Conservation (phyloP, 2,329 filamentous ascomycete genomes). For the Xylaria sp. region DNA sequence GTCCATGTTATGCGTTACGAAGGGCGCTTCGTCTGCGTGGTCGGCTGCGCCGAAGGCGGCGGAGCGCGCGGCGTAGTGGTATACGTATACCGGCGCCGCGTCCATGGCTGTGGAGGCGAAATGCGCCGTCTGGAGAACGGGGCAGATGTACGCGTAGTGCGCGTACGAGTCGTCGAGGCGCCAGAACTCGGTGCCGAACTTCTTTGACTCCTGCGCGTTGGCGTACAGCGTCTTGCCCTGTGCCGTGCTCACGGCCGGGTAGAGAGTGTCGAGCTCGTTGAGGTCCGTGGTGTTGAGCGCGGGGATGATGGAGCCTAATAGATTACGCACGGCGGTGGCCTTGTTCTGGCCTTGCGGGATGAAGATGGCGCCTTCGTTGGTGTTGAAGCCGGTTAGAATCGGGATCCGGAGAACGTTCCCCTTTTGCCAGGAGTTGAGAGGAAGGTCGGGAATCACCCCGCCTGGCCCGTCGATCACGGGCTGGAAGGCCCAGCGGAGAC, state of each 20-base stretch:
- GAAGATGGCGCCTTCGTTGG: constrained; percentile 74
- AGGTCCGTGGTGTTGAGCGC: constrained; percentile 63
- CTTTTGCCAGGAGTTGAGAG: constrained; percentile 67
- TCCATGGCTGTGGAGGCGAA: constrained; percentile 49
- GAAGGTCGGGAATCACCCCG: constrained; percentile 65
- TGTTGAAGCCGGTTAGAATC: constrained; percentile 75
- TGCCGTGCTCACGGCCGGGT: constrained; percentile 65
- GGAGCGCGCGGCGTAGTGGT: constrained; percentile 66
- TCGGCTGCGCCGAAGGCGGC: constrained; percentile 52
- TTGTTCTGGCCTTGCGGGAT: constrained; percentile 61
- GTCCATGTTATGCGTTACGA: constrained; percentile 56
- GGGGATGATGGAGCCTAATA: constrained; percentile 71
- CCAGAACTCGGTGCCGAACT: constrained; percentile 64
- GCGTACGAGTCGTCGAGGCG: constrained; percentile 69
- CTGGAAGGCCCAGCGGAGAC: constrained; percentile 72
- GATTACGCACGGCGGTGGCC: constrained; percentile 63
- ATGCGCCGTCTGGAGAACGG: constrained; percentile 68
- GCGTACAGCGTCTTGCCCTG: constrained; percentile 53
- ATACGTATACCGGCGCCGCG: constrained; percentile 59
- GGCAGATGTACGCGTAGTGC: constrained; percentile 72
- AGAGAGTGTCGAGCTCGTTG: constrained; percentile 64
- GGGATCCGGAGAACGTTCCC: constrained; percentile 65
- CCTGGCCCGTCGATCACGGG: constrained; percentile 69
- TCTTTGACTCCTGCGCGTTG: constrained; percentile 48
- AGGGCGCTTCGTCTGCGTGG: constrained; percentile 58